Evolutionary conservation across 495 filamentous ascomycete genomes (phyloP), one percentile per base, ranked within the genome.

Genomic region (Lasiosphaeria ovina): DNA sequence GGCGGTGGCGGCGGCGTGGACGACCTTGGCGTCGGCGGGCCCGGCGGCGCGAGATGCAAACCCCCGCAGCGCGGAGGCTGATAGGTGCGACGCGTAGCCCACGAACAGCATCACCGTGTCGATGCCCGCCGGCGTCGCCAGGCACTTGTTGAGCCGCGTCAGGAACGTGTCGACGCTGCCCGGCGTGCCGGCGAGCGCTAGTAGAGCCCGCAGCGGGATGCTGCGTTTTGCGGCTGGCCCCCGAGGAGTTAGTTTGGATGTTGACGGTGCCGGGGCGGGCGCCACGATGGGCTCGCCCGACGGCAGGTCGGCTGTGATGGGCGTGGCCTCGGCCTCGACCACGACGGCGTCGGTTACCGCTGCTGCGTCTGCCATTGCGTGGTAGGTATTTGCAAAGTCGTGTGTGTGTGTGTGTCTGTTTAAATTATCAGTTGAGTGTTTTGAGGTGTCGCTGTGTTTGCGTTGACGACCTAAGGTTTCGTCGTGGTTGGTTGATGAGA

Each of bases 11-110:
- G 72, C 61, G n/a, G 74, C 58, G 32, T 35, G 51, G 44, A 12
- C 52, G 8, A 48, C 47, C 38, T 56, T 55, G 10, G 68, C 50
- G 66, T 65, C 42, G 68, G 62, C 9, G 69, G 45, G 53, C 69
- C 67, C 58, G 66, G 38, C 35, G 55, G 66, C 70, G 3, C 77
- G 67, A 47, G 79, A 62, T 33, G 77, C 70, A 58, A 81, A 57
- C 62, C 66, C 50, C 14, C 68, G 64, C 59, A 82, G 76, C 52
- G 77, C 59, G 0, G 75, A 62, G 40, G 77, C 69, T n/a, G 69
- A 57, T 40, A 87, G 74, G 55, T 83, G 76, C 47, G 80, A 78
- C 47, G 85, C 81, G 76, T 93, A 91, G 64, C 87, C 85, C 62
- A 87, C 69, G 57, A 85, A 81, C 47, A 81, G 76, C 58, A 89